Percentiles rank a stretch among this genome's conserved stretches.
Conservation (phyloP, 495 filamentous ascomycete genomes). For the Cairneyella variabilis region DNA sequence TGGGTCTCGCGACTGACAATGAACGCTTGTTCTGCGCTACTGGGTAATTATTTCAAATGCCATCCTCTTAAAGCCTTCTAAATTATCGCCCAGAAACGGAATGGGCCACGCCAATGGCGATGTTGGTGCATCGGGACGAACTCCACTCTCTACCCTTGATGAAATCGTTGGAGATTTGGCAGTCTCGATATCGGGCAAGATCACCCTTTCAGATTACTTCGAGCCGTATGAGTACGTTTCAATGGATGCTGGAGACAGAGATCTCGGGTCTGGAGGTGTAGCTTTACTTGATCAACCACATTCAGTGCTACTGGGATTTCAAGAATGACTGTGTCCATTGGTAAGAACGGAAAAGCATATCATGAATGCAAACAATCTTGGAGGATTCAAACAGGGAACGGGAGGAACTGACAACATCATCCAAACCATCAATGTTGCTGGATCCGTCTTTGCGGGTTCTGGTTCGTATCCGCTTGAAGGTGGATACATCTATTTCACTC, state of each 20-base stretch:
- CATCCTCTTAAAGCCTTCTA: not conserved
- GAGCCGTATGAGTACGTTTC: constrained; percentile 38
- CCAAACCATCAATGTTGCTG: constrained; percentile 35
- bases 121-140: constrained; percentile 32
- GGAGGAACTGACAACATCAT: constrained; percentile 38
- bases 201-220: constrained; percentile 37
- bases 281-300: constrained; percentile 32
- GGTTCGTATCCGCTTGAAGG: constrained; percentile 45
- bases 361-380: constrained; percentile 42
- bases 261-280: constrained; percentile 38
- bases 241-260: constrained; percentile 39
- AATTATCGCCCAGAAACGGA: constrained; percentile 29
- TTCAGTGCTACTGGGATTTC: constrained; percentile 37
- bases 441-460: constrained; percentile 41
- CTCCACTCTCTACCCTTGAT: constrained; percentile 32
- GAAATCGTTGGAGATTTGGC: constrained; percentile 35
- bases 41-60: constrained; percentile 13
- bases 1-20: constrained; percentile 37
- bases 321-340: constrained; percentile 36
- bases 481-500: constrained; percentile 45
- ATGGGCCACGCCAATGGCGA: constrained; percentile 34
- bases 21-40: constrained; percentile 37
- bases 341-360: constrained; percentile 44
- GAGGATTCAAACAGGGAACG: constrained; percentile 42
- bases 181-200: constrained; percentile 29